These are phyloP conservation scores for Uronychia binucleata DNA, from an alignment of 73 alveolate genomes.

Conservation along the genomic window DNA sequence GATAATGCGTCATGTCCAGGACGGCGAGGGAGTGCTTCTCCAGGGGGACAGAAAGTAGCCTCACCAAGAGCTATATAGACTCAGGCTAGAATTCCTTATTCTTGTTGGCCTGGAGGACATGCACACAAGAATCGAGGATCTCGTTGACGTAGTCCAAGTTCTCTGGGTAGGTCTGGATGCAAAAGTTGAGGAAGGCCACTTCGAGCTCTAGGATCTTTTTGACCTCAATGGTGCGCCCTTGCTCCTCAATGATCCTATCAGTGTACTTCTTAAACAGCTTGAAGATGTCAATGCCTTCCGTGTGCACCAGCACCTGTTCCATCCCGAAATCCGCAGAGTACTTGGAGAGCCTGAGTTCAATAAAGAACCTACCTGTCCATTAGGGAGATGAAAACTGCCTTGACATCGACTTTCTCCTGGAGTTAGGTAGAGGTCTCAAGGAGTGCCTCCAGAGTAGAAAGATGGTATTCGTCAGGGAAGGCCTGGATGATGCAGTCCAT, in stretches of 20 bases:
- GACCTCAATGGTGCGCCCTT: constrained; percentile 63
- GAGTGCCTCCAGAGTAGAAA: constrained; percentile 76
- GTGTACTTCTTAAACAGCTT: constrained; percentile 79
- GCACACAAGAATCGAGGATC: constrained; percentile 77
- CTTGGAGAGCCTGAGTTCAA: constrained; percentile 75
- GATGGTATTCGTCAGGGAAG: constrained; percentile 88
- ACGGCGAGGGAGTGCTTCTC: constrained; percentile 76
- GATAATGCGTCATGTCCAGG: constrained; percentile 77
- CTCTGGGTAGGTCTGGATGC: constrained; percentile 85
- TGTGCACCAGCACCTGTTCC: constrained; percentile 40
- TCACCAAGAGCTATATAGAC: constrained; percentile 80
- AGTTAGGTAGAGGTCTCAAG: constrained; percentile 76
- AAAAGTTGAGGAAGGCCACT: constrained; percentile 85
- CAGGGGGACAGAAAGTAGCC: constrained; percentile 85
- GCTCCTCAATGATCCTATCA: constrained; percentile 78
- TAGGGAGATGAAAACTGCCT: constrained; percentile 73
- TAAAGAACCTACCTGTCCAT: constrained; percentile 41
- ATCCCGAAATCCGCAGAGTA: constrained; percentile 59
- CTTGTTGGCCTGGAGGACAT: constrained; percentile 58
- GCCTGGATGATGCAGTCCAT: constrained; percentile 88
- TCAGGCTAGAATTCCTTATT: constrained; percentile 73
- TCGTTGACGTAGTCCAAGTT: constrained; percentile 67
- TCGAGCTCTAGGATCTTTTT: constrained; percentile 81
- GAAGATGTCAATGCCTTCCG: constrained; percentile 69
- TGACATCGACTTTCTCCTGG: constrained; percentile 78